phyloP scores from a whole-genome alignment of 177 flowering plant genomes.

The Vitis hybrid region DNA sequence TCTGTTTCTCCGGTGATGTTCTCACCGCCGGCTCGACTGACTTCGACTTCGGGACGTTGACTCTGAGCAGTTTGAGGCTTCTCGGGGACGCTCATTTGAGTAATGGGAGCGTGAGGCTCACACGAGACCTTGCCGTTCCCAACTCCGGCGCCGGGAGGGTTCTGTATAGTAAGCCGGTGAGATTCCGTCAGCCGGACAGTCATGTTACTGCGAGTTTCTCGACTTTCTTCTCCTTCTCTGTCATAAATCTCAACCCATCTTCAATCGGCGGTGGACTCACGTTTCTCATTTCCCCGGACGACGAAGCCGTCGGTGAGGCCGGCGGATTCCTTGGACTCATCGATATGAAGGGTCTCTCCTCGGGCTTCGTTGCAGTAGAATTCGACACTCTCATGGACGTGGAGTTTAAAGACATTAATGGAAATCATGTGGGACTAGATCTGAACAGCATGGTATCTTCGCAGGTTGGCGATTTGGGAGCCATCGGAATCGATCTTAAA shows the following conservation, averaged over 20 bases:
- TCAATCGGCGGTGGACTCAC: slow-evolving; percentile 89
- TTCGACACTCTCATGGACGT: slow-evolving; percentile 95
- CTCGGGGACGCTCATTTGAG: slow-evolving; percentile 83
- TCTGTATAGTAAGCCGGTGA: slow-evolving; percentile 62
- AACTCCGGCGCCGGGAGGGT: slow-evolving; percentile 79
- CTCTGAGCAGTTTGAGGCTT: slow-evolving; percentile 63
- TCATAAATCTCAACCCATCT: slow-evolving; percentile 75
- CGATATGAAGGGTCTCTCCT: slow-evolving; percentile 11
- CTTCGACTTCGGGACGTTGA: slow-evolving; percentile 73
- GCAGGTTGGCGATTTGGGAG: slow-evolving; percentile 55
- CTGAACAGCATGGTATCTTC: slow-evolving; percentile 62
- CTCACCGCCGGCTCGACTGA: slow-evolving; percentile 23
- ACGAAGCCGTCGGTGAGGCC: slow-evolving; percentile 51
- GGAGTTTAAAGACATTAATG: slow-evolving; percentile 71
- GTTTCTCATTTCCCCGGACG: slow-evolving; percentile 69
- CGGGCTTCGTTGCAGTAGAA: slow-evolving; percentile 74
- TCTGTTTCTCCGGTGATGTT: neutral
- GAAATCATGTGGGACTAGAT: slow-evolving; percentile 93
- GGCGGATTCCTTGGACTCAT: slow-evolving; percentile 68
- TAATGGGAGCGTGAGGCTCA: slow-evolving; percentile 68
- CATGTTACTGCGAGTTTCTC: slow-evolving; percentile 56
- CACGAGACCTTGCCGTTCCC: slow-evolving; percentile 81
- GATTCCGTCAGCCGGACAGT: slow-evolving; percentile 47
- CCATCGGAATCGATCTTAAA: slow-evolving; percentile 61
- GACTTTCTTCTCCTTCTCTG: slow-evolving; percentile 77